Base-by-base conservation (phyloP, 495 filamentous ascomycete species). In the Penicillium argentinense region DNA sequence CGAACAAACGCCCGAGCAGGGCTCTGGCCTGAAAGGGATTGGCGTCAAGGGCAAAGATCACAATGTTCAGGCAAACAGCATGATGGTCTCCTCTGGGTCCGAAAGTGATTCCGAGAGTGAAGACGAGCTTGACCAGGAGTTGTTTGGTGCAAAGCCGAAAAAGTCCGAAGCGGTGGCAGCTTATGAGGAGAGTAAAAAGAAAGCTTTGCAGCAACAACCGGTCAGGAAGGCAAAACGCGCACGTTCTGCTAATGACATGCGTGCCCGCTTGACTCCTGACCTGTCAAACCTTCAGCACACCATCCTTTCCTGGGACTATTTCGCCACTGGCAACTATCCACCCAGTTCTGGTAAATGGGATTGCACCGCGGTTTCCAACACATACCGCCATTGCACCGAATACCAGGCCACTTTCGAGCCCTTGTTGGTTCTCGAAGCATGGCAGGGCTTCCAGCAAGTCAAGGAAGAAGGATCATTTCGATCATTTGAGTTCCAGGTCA, bases 351-450 rank as follows among this genome's bases (percentile, higher is more conserved):
- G 80, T 42, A 78, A 77, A 17, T 82, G 82, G 21, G 79, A 83
- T 26, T 96, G 91, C 57, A 80, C 71, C 36, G 67, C 77, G 25
- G 91, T 98, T 7, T 80, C 85, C 25, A 85, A 87, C 54, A 76
- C 79, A 0, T 98, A 95, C 68, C 67, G 71, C 26, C 83, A 86
- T 44, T 86, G 89, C 13, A 62, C 67, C 38, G 83, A 87, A 42
- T 98, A 97, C 59, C 88, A 95, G 67, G 75, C 79, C 39, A 92
- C 89, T 0, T 98, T 97, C 72, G 82, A 91, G 45, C 95, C 93
- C 9, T 74, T 98, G 27, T 77, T 98, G 24, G 82, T 95, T 36
- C 83, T 96, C 37, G 93, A 98, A 66, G 92, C 91, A 38, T 98
- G 93, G 93, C 88, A 95, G 63, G 85, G 88, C 1, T 93, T 98